Percentiles rank a stretch among this genome's conserved stretches.
Conservation (phyloP, 75 land plant genomes). For the Pinus tabuliformis region DNA sequence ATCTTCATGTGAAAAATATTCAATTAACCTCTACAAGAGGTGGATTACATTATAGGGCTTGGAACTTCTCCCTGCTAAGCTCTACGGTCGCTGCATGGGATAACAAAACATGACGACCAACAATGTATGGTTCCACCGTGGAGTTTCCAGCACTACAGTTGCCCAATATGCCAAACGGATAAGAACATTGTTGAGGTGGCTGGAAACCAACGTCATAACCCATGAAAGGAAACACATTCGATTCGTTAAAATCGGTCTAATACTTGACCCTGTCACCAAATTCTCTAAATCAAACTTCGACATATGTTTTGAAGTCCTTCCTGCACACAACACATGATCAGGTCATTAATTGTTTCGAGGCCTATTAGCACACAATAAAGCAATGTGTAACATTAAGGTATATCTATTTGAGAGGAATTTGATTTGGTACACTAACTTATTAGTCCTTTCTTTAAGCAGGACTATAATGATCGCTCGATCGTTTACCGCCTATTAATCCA, state of each 20-base stretch:
- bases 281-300: slow-evolving; percentile 1
- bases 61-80: slow-evolving; percentile 34
- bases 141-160: slow-evolving; percentile 31
- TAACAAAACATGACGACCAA: slow-evolving; percentile 38
- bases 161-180: slow-evolving; percentile 32
- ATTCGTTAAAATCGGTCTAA: slow-evolving; percentile 8
- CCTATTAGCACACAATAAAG: too few relatives aligned
- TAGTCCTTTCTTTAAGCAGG: too few relatives aligned
- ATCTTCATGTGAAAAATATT: not conserved
- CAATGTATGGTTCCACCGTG: slow-evolving; percentile 27
- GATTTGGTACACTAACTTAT: too few relatives aligned
- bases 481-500: too few relatives aligned
- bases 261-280: slow-evolving; percentile 5
- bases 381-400: too few relatives aligned
- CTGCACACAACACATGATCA: slow-evolving; percentile 14
- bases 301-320: slow-evolving; percentile 21
- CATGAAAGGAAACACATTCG: not conserved
- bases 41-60: slow-evolving; percentile 7
- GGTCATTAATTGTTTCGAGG: too few relatives aligned
- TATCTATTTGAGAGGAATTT: too few relatives aligned
- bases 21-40: too few relatives aligned
- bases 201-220: not conserved
- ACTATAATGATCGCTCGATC: too few relatives aligned
- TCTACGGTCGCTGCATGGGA: slow-evolving; percentile 17
- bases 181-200: slow-evolving; percentile 32